A percentile compares a stretch with the other conserved stretches of the same genome.
phyloP scores from a whole-genome alignment of 768 basidiomycete genomes.

The Auricularia sp. region DNA sequence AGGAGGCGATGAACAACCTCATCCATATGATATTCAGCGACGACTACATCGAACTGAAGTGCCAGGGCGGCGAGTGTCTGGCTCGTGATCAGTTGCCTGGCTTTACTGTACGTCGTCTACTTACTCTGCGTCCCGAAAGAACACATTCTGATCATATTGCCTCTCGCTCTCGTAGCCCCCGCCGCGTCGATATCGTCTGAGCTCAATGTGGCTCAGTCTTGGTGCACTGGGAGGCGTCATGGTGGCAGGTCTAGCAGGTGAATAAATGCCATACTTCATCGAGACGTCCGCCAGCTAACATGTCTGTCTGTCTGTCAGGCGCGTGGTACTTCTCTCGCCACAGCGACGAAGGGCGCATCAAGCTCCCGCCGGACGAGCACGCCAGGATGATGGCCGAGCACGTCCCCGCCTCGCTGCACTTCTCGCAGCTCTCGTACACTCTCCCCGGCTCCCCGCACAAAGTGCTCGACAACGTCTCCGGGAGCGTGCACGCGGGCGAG shows the following conservation, averaged over 20 bases:
- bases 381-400: constrained; percentile 85
- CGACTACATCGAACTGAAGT: constrained; percentile 74
- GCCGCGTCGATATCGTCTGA: not conserved
- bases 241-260: not conserved
- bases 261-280: not conserved
- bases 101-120: constrained; percentile 46
- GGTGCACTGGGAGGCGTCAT: not conserved
- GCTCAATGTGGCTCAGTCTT: not conserved
- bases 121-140: constrained; percentile 26
- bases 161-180: constrained; percentile 1
- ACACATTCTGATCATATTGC: constrained; percentile 16
- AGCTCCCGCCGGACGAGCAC: constrained; percentile 71
- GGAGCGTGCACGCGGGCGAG: constrained; percentile 78
- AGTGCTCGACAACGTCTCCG: constrained; percentile 73
- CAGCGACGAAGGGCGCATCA: constrained; percentile 57
- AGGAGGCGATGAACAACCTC: constrained; percentile 92
- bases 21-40: constrained; percentile 94
- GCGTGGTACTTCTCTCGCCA: constrained; percentile 71
- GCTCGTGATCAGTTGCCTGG: constrained; percentile 92
- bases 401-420: constrained; percentile 89
- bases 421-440: constrained; percentile 72
- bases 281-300: not conserved
- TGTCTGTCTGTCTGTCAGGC: constrained; percentile 29
- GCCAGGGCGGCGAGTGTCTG: constrained; percentile 86
- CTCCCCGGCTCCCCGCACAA: constrained; percentile 41